These are phyloP conservation scores for Beauveria pseudobassiana DNA, from an alignment of 2,329 filamentous ascomycete genomes.

Conservation along the genomic window DNA sequence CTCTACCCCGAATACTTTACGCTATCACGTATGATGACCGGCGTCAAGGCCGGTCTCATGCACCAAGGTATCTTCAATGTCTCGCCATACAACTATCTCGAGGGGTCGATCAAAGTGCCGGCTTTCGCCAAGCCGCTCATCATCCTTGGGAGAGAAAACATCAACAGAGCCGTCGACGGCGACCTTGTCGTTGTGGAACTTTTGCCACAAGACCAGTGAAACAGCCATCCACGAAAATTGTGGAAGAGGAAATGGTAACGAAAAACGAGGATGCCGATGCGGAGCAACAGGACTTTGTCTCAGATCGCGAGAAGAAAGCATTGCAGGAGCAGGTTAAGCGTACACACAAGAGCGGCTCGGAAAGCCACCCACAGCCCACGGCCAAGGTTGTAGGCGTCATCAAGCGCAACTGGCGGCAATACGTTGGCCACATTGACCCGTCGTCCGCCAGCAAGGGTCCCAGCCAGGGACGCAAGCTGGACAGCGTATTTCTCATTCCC, in stretches of 20 bases:
- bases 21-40: constrained; percentile 89
- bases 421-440: constrained; percentile 89
- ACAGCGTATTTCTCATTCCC: constrained; percentile 88
- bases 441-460: constrained; percentile 69
- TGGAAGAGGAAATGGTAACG: constrained; percentile 87
- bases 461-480: constrained; percentile 74
- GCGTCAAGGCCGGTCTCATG: constrained; percentile 76
- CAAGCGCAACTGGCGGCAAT: constrained; percentile 96
- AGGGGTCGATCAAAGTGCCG: constrained; percentile 83
- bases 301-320: constrained; percentile 76
- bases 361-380: constrained; percentile 79
- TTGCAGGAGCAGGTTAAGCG: constrained; percentile 87
- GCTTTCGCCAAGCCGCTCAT: constrained; percentile 85
- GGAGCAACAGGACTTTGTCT: constrained; percentile 74
- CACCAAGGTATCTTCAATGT: constrained; percentile 96
- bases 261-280: constrained; percentile 89
- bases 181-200: constrained; percentile 92
- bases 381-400: constrained; percentile 86
- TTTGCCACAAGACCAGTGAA: constrained; percentile 93
- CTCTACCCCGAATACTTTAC: constrained; percentile 87
- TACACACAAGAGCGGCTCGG: constrained; percentile 67
- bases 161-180: constrained; percentile 87
- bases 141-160: constrained; percentile 87
- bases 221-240: constrained; percentile 85
- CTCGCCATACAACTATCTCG: constrained; percentile 95